These are phyloP conservation scores for Tetrahymena borealis DNA, from an alignment of 73 alveolate species.

Conservation along the genomic window DNA sequence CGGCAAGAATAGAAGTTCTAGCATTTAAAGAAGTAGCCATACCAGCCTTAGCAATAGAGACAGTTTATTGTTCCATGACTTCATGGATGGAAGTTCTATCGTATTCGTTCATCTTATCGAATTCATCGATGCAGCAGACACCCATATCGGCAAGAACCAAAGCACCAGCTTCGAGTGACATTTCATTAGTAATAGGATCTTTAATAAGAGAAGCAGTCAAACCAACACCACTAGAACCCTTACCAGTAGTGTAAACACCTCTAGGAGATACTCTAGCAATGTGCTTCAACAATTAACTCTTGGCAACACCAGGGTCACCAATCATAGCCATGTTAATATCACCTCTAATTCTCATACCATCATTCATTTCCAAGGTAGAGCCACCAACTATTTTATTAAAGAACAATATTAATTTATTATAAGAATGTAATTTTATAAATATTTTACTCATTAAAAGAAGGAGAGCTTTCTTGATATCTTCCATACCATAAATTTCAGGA, in stretches of 20 bases:
- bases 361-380: conserved; percentile 84
- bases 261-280: conserved; percentile 90
- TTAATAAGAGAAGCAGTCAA: conserved; percentile 96
- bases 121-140: conserved; percentile 97
- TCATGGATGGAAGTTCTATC: conserved; percentile 93
- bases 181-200: conserved; percentile 79
- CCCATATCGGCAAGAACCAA: conserved; percentile 97
- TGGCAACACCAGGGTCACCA: conserved; percentile 99
- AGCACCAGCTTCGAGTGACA: conserved; percentile 97
- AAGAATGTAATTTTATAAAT: background rate
- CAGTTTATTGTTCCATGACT: conserved; percentile 99
- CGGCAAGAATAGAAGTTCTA: conserved; percentile 95
- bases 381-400: conserved; percentile 67
- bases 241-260: conserved; percentile 98
- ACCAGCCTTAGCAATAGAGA: conserved; percentile 97
- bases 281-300: conserved; percentile 91
- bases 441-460: conserved; percentile 57
- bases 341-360: conserved; percentile 97
- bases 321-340: conserved; percentile 89
- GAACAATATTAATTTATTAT: background rate
- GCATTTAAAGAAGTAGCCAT: conserved; percentile 93
- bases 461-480: conserved; percentile 96
- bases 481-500: conserved; percentile 95
- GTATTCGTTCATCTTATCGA: conserved; percentile 96
- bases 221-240: conserved; percentile 98